Conservation (phyloP, 768 basidiomycete species). For the Auriculariales sp. region DNA sequence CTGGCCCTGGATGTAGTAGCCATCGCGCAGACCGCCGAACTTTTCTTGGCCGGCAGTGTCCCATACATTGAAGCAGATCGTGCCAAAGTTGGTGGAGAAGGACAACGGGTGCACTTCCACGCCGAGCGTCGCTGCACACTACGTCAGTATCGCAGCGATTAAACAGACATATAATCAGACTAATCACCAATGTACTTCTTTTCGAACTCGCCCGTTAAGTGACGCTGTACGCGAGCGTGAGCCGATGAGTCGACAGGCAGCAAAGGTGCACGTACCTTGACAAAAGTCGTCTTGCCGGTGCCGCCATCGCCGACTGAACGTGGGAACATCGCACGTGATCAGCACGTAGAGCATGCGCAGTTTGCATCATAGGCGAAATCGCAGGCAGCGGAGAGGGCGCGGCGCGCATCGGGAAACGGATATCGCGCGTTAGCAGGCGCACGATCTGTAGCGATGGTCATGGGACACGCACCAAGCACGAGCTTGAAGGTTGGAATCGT, state of each 20-base stretch:
- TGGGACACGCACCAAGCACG: slow-evolving; percentile 65
- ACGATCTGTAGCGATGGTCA: slow-evolving; percentile 8
- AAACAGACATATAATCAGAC: slow-evolving; percentile 5
- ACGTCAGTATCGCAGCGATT: slow-evolving; percentile 6
- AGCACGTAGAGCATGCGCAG: slow-evolving; percentile 5
- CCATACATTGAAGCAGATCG: slow-evolving; percentile 99
- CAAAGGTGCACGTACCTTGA: slow-evolving; percentile 52
- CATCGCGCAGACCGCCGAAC: slow-evolving; percentile 96
- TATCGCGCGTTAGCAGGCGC: slow-evolving; percentile 7
- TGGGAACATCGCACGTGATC: background rate
- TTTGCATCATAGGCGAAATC: slow-evolving; percentile 10
- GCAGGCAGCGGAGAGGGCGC: slow-evolving; percentile 10
- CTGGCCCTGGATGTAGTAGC: slow-evolving; percentile 94
- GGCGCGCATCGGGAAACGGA: slow-evolving; percentile 3
- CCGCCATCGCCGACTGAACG: slow-evolving; percentile 83
- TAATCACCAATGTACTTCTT: slow-evolving; percentile 95
- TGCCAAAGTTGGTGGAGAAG: slow-evolving; percentile 98
- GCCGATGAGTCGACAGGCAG: slow-evolving; percentile 31
- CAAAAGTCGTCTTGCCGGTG: slow-evolving; percentile 96
- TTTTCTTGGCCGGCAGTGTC: slow-evolving; percentile 99
- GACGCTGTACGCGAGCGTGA: slow-evolving; percentile 43
- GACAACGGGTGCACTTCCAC: slow-evolving; percentile 95
- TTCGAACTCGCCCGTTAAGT: slow-evolving; percentile 99
- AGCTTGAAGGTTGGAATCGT: slow-evolving; percentile 91
- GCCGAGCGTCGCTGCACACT: slow-evolving; percentile 79